Conservation (phyloP, 768 basidiomycete species). For the Hemileccinum impolitum region DNA sequence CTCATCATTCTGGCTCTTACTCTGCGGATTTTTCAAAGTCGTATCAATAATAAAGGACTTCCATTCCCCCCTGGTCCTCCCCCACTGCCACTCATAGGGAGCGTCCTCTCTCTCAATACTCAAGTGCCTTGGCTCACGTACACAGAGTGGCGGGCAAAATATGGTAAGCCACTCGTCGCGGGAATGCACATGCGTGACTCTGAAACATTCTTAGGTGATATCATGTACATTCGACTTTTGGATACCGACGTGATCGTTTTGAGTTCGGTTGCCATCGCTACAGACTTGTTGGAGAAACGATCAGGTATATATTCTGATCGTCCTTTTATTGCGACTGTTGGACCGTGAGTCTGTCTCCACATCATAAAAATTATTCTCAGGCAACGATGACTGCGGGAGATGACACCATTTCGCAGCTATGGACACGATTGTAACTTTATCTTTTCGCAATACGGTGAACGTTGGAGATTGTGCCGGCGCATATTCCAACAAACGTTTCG, state of each 20-base stretch:
- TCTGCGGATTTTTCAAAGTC: neutral
- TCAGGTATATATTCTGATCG: constrained; percentile 4
- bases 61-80: neutral
- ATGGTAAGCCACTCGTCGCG: neutral
- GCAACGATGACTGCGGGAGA: neutral
- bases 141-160: neutral
- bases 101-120: neutral
- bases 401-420: neutral
- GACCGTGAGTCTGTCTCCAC: neutral
- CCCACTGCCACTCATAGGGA: neutral
- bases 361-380: neutral
- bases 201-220: neutral
- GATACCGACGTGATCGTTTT: constrained; percentile 1
- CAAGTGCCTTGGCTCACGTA: neutral
- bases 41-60: neutral
- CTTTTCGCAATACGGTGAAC: neutral
- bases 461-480: neutral
- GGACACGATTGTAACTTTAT: neutral
- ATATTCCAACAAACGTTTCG: neutral
- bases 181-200: neutral
- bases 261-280: neutral
- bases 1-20: too few relatives aligned
- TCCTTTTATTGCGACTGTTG: neutral
- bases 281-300: neutral
- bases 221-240: neutral